These are phyloP conservation scores for Ordospora pajunii DNA, from an alignment of 371 early-diverging fungal genomes.

Conservation along the genomic window DNA sequence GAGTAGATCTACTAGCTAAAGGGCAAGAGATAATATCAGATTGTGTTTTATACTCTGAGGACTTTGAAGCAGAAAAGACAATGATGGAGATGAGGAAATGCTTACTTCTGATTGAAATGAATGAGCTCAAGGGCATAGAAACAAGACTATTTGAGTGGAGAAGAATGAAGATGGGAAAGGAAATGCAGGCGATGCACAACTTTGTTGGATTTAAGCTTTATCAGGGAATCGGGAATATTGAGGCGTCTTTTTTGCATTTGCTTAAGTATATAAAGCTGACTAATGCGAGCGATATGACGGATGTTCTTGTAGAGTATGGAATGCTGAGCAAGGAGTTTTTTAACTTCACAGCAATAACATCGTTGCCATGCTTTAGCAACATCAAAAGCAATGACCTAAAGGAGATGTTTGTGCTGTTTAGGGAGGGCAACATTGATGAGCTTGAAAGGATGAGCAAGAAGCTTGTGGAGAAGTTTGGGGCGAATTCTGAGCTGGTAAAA, in stretches of 20 bases:
- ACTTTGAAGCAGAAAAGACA: background rate
- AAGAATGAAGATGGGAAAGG: background rate
- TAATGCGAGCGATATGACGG: background rate
- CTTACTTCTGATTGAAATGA: slow-evolving; percentile 4
- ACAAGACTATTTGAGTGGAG: slow-evolving; percentile 14
- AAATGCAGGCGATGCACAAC: slow-evolving; percentile 5
- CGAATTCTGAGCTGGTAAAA: background rate
- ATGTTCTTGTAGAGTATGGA: slow-evolving; percentile 24
- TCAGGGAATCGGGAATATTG: slow-evolving; percentile 2
- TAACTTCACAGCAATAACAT: slow-evolving; percentile 18
- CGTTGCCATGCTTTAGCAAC: slow-evolving; percentile 9
- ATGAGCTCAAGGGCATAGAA: background rate
- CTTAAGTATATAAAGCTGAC: background rate
- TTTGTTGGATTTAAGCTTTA: slow-evolving; percentile 11
- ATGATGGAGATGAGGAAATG: slow-evolving; percentile 10
- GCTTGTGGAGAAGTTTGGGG: background rate
- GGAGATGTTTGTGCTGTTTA: slow-evolving; percentile 7
- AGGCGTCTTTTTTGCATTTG: background rate
- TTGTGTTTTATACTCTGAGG: background rate
- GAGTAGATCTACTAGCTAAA: background rate
- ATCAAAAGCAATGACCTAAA: slow-evolving; percentile 2
- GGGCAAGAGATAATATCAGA: background rate
- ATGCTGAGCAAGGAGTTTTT: slow-evolving; percentile 27
- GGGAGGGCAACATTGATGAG: slow-evolving; percentile 22
- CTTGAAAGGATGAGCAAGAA: background rate